Evolutionary conservation across 1,139 yeast species (phyloP), one percentile per base, ranked within the genome.

Genomic region (Suhomyces anneliseae): DNA sequence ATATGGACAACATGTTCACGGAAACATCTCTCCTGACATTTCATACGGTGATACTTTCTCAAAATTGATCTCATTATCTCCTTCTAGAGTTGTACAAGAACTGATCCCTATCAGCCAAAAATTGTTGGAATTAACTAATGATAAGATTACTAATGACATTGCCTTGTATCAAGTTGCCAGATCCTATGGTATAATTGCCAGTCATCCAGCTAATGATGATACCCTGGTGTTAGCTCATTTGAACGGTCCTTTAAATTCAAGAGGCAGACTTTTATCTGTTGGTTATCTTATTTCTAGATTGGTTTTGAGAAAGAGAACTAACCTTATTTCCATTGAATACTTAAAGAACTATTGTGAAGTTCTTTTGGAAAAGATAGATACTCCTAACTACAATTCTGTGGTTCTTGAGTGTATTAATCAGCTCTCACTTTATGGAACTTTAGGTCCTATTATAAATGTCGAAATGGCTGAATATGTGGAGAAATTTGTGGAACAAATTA

Each of bases 341-440:
- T 45, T 52, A 9, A 38, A 49, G 6, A 52, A 59, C 12, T 54
- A 42, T 39, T 55, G 65, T 19, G 52, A 51, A 6, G 43, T 45
- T 15, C 52, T 71, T 4, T 44, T 59, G 36, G 49, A 41, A 0
- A 48, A 56, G 24, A 43, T 70, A 8, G 50, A 53, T 11, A 68
- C 65, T 26, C 27, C 64, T 1, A 50, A 50, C 15, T 48, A 52
- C 19, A 64, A 64, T 58, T 63, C 52, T 11, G 58, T 68, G 1
- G 72, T 80, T 0, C 57, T 82, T 4, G 80, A 74, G 15, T 66
- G 81, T 7, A 48, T 86, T 5, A 69, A 79, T 6, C 87, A 87
- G 56, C 56, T 88, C 14, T 68, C 85, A 0, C 73, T 81, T 34
- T 86, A 72, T 67, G 93, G 92, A 1, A 77, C 76, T 1, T 60